phyloP scores from a whole-genome alignment of 495 filamentous ascomycete genomes.

The Cenococcum geophilum region DNA sequence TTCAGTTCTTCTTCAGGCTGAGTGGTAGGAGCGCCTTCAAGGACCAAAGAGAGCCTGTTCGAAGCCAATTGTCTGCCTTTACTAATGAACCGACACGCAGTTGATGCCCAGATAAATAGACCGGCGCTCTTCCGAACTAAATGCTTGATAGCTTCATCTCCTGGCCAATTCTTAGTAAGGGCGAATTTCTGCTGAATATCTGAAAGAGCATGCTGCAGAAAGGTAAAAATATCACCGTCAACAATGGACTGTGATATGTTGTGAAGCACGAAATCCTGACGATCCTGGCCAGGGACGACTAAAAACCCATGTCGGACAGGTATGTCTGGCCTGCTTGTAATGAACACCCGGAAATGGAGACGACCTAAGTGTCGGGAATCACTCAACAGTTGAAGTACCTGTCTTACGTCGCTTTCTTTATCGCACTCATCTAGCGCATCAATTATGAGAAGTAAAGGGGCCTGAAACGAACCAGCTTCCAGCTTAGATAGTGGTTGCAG shows the following conservation, averaged over 20 bases:
- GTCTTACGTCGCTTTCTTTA: conserved; percentile 17
- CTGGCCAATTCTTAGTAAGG: conserved; percentile 40
- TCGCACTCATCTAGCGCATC: conserved; percentile 38
- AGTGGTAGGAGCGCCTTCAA: too few species aligned
- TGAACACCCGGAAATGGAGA: conserved; percentile 29
- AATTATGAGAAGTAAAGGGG: conserved; percentile 27
- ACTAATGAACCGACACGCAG: conserved; percentile 22
- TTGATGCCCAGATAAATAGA: conserved; percentile 27
- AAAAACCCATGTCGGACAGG: conserved; percentile 26
- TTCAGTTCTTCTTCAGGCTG: too few species aligned
- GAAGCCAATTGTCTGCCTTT: background rate
- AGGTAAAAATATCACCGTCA: conserved; percentile 37
- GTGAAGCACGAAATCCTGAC: too few species aligned
- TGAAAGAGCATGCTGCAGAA: too few species aligned
- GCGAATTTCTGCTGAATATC: too few species aligned
- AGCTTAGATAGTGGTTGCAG: too few species aligned
- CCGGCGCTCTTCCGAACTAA: conserved; percentile 38
- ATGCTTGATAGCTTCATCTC: conserved; percentile 25
- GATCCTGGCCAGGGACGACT: conserved; percentile 1
- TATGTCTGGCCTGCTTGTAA: conserved; percentile 39
- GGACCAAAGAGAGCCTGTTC: too few species aligned
- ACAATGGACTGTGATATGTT: conserved; percentile 29
- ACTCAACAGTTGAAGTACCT: conserved; percentile 31
- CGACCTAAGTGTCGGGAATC: conserved; percentile 14
- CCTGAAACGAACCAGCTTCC: too few species aligned